Evolutionary conservation across 2,329 filamentous ascomycete genomes (phyloP), one percentile per base, ranked within the genome.

Genomic region (Alternaria sp.): DNA sequence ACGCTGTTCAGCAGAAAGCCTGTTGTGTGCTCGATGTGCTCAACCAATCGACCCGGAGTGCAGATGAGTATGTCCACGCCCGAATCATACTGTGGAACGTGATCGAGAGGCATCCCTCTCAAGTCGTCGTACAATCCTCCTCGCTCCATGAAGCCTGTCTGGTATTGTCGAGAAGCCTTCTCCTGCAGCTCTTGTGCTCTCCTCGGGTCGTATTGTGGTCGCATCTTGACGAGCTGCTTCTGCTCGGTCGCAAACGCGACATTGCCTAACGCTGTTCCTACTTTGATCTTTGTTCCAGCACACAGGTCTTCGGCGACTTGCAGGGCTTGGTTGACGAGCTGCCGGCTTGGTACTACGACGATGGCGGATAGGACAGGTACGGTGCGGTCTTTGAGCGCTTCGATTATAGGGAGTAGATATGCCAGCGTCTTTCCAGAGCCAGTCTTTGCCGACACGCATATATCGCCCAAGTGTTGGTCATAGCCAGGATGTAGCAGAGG

Each of bases 401-500:
- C 88, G 5, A 97, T 86, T 62, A 99, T 89, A 0, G 96, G 96
- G 3, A 99, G 83, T 0, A 95, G 88, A 74, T 99, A 99, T 0
- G 95, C 91, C 15, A 99, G 80, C 0, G 96, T 99, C 78, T 99
- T 99, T 60, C 96, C 96, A 0, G 96, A 98, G 9, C 96, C 96
- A 0, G 96, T 99, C 1, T 95, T 92, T 0, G 96, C 96, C 8
- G 93, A 96, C 3, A 99, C 90, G 47, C 97, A 90, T 5, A 99
- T 81, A 77, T 99, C 96, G 6, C 93, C 91, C 2, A 87, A 82
- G 36, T 89, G 85, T 36, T 86, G 83, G 59, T 86, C 83, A 45
- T 86, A 85, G 0, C 86, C 87, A 21, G 88, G 89, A 5, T 97
- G 83, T 6, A 99, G 85, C 44, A 97, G 84, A 1, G 95, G 94